Evolutionary conservation across 768 basidiomycete genomes (phyloP), one percentile per base, ranked within the genome.

Genomic region (Roridomyces roridus): DNA sequence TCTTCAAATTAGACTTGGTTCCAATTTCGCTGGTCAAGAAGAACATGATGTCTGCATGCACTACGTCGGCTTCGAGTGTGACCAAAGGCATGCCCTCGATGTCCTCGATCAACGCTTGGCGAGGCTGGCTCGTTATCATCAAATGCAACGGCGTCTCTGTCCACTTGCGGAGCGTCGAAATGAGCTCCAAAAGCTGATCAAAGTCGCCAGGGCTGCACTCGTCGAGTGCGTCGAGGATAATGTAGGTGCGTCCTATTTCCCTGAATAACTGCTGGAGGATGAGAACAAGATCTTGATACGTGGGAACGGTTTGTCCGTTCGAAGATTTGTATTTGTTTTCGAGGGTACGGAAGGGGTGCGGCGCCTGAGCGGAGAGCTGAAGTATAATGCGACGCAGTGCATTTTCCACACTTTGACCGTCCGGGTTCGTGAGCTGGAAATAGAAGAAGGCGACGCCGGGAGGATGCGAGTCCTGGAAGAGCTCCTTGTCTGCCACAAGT

Each of bases 371-470:
- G 2, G 49, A 52, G n/a, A 52, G 51, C 21, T 52, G 51, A 2
- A 52, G 35, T 14, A 52, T 42, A 31, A 52, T 52, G 42, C 34
- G n/a, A 3, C 34, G 51, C 1, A 52, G 34, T 3, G 24, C n/a
- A 25, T 4, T 25, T 43, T 43, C 50, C 28, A 51, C 41, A 9
- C 20, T 21, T 2, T 44, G 42, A 5, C 7, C 12, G 3, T 51
- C 18, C 31, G 21, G 24, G 12, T 44, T 17, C 15, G 23, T 35
- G 25, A 53, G 41, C n/a, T 53, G 35, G 18, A 53, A 53, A 12
- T 45, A 45, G 9, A 53, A 53, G n/a, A 36, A 52, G 24, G 42
- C 51, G 4, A 52, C 42, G n/a, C 28, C 28, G 31, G 41, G 29
- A 9, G 26, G 2, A 9, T 9, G 10, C 5, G 42, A 2, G 15